These are phyloP conservation scores for Anaeromyces robustus DNA, from an alignment of 192 early-diverging fungal species.

Conservation along the genomic window DNA sequence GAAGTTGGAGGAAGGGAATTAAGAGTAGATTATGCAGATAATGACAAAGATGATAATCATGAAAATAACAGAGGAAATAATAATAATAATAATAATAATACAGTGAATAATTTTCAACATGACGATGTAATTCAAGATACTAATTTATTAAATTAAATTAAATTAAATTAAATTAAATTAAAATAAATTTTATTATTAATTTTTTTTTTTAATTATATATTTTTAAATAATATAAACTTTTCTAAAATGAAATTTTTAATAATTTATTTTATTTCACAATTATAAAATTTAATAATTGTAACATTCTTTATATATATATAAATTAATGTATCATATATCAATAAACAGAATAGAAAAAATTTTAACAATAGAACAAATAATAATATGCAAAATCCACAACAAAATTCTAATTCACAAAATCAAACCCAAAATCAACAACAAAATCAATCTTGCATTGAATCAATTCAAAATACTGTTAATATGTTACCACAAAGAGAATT, in stretches of 20 bases:
- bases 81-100: slow-evolving; percentile 7
- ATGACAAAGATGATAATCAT: slow-evolving; percentile 38
- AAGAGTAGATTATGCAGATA: slow-evolving; percentile 85
- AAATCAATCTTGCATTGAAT: slow-evolving; percentile 5
- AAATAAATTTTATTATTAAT: too few relatives aligned
- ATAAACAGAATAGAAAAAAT: not conserved
- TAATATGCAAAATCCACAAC: not conserved
- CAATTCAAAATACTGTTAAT: slow-evolving; percentile 5
- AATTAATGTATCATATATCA: too few relatives aligned
- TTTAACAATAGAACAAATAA: not conserved
- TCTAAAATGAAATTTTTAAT: too few relatives aligned
- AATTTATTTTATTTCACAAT: too few relatives aligned
- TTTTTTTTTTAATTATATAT: too few relatives aligned
- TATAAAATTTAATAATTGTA: too few relatives aligned
- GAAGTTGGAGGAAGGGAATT: slow-evolving; percentile 77
- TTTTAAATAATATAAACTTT: too few relatives aligned
- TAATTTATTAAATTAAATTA: too few relatives aligned
- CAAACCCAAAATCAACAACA: not conserved
- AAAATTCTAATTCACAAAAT: not conserved
- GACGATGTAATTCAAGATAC: not conserved
- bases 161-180: too few relatives aligned
- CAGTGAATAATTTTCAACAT: slow-evolving; percentile 2
- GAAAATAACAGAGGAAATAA: not conserved
- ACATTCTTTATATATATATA: too few relatives aligned
- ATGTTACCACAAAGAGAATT: slow-evolving; percentile 33